phyloP scores from a whole-genome alignment of 192 early-diverging fungal species.

The Neocallimastix lanati region DNA sequence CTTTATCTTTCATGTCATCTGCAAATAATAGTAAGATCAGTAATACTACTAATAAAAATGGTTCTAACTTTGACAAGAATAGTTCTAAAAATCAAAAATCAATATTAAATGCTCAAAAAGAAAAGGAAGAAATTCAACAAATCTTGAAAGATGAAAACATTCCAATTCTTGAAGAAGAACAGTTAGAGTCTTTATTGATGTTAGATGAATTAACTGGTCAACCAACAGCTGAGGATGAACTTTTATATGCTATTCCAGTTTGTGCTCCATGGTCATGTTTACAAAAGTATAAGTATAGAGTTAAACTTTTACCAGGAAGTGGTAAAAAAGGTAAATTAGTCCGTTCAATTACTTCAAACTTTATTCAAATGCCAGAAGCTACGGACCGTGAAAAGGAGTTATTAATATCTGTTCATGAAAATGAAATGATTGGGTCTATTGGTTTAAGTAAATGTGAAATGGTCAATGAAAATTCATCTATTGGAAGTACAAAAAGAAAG shows the following conservation, averaged over 20 bases:
- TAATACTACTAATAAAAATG: too few relatives aligned
- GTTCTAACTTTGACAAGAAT: background rate
- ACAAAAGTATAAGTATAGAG: constrained; percentile 80
- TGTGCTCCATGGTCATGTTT: constrained; percentile 80
- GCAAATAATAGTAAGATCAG: background rate
- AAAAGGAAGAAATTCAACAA: background rate
- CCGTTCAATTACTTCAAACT: background rate
- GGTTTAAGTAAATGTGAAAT: background rate
- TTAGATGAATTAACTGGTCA: constrained; percentile 66
- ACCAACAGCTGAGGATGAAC: constrained; percentile 58
- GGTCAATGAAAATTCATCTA: background rate
- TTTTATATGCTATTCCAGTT: constrained; percentile 74
- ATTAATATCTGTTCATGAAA: background rate
- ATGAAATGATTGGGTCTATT: background rate
- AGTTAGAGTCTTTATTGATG: background rate
- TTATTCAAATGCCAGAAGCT: background rate
- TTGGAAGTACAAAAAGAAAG: background rate
- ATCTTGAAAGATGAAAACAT: background rate
- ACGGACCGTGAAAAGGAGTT: background rate
- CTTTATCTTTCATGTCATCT: background rate
- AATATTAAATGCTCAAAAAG: background rate
- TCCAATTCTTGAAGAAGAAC: background rate
- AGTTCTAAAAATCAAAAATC: background rate
- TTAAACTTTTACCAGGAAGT: constrained; percentile 78
- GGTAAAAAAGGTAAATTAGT: constrained; percentile 69